Conservation (phyloP, 257 asterid species). For the Solanum pinnatisectum region DNA sequence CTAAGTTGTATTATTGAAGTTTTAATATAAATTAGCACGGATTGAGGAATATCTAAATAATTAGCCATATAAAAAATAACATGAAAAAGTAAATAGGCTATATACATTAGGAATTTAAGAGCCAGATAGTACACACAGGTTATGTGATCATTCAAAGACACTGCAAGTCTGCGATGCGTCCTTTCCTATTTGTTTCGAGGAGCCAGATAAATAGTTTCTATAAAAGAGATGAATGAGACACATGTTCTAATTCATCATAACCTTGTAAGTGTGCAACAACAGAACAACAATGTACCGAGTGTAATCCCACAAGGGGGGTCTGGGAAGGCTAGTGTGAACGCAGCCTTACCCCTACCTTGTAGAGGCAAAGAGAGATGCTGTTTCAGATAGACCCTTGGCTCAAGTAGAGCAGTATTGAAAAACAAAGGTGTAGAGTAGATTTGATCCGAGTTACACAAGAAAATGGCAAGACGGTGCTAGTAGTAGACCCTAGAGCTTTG, state of each 20-base stretch:
- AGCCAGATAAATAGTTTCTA: background rate
- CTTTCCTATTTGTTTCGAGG: background rate
- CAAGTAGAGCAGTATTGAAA: background rate
- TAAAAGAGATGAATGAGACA: background rate
- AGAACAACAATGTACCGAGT: background rate
- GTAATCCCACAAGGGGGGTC: background rate
- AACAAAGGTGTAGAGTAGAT: background rate
- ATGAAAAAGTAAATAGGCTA: background rate
- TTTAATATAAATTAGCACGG: background rate
- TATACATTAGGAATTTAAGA: background rate
- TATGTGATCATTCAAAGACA: background rate
- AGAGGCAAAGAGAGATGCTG: rapidly evolving
- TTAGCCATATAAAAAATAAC: background rate
- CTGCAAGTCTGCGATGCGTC: background rate
- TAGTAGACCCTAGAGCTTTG: background rate
- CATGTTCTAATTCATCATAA: background rate
- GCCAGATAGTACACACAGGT: background rate
- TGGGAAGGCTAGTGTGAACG: background rate
- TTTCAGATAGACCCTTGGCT: background rate
- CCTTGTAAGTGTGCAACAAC: background rate
- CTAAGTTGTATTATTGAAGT: background rate
- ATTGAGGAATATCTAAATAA: background rate
- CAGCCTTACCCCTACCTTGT: background rate
- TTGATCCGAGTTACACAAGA: background rate
- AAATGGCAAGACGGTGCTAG: background rate